phyloP scores from a whole-genome alignment of 108 stramenopile species.

The Schizochytrium sp. region DNA sequence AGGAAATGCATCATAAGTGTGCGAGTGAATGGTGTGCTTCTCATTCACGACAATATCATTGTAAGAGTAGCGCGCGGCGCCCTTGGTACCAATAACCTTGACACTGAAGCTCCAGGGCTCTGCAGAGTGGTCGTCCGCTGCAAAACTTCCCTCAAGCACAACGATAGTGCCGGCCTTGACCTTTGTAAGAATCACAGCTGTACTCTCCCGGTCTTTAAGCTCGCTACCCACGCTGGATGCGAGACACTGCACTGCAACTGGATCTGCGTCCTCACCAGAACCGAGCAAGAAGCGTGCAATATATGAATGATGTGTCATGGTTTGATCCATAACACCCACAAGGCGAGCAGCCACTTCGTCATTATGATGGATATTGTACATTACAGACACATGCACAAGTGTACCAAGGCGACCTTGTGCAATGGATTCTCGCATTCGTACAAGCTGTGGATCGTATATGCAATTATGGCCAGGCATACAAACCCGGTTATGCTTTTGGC shows the following conservation, averaged over 20 bases:
- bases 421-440: not conserved
- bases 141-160: not conserved
- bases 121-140: not conserved
- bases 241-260: not conserved
- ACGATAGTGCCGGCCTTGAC: not conserved
- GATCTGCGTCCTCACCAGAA: not conserved
- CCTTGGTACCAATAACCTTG: not conserved
- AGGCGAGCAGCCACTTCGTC: not conserved
- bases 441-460: slow-evolving; percentile 3
- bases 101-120: slow-evolving; percentile 1
- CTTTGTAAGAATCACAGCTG: not conserved
- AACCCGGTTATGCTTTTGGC: not conserved
- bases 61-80: not conserved
- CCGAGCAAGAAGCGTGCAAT: not conserved
- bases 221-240: not conserved
- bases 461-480: not conserved
- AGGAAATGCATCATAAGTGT: not conserved
- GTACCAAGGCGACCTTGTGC: not conserved
- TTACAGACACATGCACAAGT: not conserved
- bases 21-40: not conserved
- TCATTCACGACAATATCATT: slow-evolving; percentile 10
- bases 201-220: not conserved
- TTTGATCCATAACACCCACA: not conserved
- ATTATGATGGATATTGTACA: slow-evolving; percentile 3
- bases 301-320: slow-evolving; percentile 20